A percentile compares a stretch with the other conserved stretches of the same genome.
These are phyloP conservation scores for Calonectria montana DNA, from an alignment of 2,329 filamentous ascomycete genomes.

Conservation along the genomic window DNA sequence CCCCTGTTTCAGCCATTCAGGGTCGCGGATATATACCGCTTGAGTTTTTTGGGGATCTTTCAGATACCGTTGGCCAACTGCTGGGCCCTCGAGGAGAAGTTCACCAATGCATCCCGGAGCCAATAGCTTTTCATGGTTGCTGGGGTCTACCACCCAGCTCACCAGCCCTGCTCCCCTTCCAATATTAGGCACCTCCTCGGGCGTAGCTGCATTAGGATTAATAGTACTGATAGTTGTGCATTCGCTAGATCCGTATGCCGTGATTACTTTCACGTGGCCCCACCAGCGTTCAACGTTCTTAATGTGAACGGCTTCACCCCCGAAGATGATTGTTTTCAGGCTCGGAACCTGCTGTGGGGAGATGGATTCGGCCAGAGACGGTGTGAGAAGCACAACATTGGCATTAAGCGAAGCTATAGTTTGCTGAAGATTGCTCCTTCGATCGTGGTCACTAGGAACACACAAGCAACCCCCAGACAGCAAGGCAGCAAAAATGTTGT, in stretches of 20 bases:
- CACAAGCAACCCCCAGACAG: slow-evolving; percentile 58
- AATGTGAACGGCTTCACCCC: background rate
- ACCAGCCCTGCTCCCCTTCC: slow-evolving; percentile 22
- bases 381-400: slow-evolving; percentile 50
- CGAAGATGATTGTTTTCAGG: background rate
- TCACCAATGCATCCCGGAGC: slow-evolving; percentile 27
- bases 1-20: slow-evolving; percentile 56
- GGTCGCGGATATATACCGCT: slow-evolving; percentile 45
- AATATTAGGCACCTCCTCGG: slow-evolving; percentile 19
- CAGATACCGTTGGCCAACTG: slow-evolving; percentile 25
- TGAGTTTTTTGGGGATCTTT: slow-evolving; percentile 21
- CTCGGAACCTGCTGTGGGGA: background rate
- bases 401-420: slow-evolving; percentile 55
- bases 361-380: slow-evolving; percentile 52
- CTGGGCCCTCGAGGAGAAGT: slow-evolving; percentile 13
- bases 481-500: slow-evolving; percentile 30
- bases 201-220: slow-evolving; percentile 43
- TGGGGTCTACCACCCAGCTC: slow-evolving; percentile 54
- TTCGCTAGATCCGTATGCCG: background rate
- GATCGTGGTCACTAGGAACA: slow-evolving; percentile 63
- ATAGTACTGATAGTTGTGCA: slow-evolving; percentile 37
- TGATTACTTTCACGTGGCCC: background rate
- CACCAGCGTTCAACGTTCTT: background rate
- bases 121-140: slow-evolving; percentile 35
- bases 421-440: slow-evolving; percentile 57